phyloP scores from a whole-genome alignment of 169 alveolate genomes.

The Ichthyophthirius multifiliis region DNA sequence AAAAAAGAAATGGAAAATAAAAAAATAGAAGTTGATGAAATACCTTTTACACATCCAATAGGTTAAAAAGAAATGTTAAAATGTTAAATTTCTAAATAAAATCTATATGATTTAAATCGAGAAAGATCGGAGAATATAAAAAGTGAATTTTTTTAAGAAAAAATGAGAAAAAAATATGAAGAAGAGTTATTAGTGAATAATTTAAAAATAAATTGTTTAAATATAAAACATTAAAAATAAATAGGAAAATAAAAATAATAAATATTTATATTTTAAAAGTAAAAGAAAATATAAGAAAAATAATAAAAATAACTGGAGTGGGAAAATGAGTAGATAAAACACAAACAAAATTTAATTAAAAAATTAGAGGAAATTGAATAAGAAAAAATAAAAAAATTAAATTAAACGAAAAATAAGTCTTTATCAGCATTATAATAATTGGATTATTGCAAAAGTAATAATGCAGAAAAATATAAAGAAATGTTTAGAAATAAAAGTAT shows the following conservation, averaged over 20 bases:
- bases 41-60: background rate
- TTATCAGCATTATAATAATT: background rate
- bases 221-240: background rate
- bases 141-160: background rate
- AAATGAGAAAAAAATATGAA: background rate
- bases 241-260: background rate
- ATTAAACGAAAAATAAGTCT: background rate
- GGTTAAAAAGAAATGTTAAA: background rate
- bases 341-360: background rate
- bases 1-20: background rate
- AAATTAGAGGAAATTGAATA: background rate
- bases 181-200: background rate
- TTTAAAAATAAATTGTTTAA: background rate
- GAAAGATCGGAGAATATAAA: background rate
- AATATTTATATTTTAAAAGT: background rate
- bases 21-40: background rate
- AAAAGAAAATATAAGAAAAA: background rate
- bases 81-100: background rate
- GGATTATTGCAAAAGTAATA: background rate
- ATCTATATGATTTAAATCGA: background rate
- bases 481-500: background rate
- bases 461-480: background rate
- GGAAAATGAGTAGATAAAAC: background rate
- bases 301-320: background rate
- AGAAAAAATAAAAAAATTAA: conserved; percentile 2